Evolutionary conservation across 768 basidiomycete species (phyloP).

Genomic region (Cyclocybe aegerita): DNA sequence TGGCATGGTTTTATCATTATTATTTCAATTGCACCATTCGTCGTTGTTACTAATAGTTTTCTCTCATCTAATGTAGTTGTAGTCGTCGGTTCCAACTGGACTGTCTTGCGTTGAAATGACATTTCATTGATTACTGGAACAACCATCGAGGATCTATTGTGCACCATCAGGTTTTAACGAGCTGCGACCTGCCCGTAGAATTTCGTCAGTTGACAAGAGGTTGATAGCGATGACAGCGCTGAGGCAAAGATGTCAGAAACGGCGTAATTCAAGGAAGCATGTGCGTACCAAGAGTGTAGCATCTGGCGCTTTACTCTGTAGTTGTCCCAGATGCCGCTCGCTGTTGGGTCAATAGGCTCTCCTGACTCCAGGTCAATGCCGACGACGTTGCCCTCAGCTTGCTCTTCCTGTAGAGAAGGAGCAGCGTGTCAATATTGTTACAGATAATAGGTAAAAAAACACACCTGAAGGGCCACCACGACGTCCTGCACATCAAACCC

Average conservation of each 20-base stretch:
- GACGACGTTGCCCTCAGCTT: constrained; percentile 89
- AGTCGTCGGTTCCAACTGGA: not conserved
- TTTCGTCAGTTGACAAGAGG: constrained; percentile 93
- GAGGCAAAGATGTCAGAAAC: constrained; percentile 20
- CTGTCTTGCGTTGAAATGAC: not conserved
- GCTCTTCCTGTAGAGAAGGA: constrained; percentile 66
- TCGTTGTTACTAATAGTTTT: constrained; percentile 1
- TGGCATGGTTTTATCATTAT: constrained; percentile 18
- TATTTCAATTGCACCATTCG: constrained; percentile 6
- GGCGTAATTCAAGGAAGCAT: not conserved
- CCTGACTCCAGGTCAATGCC: constrained; percentile 92
- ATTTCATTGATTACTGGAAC: not conserved
- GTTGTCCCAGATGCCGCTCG: constrained; percentile 98
- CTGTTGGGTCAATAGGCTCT: constrained; percentile 94
- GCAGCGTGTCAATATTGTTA: not conserved
- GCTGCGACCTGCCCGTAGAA: constrained; percentile 85
- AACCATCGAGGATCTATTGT: constrained; percentile 28
- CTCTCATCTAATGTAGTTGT: constrained; percentile 5
- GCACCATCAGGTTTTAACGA: constrained; percentile 81
- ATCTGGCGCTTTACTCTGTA: constrained; percentile 98
- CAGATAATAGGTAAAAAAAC: constrained; percentile 4
- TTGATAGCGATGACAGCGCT: constrained; percentile 96
- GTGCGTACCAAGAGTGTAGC: constrained; percentile 88
- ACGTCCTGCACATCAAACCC: constrained; percentile 97
- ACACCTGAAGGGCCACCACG: constrained; percentile 85